Evolutionary conservation across 202 grass and related monocot genomes (phyloP).

Genomic region (Alloteropsis angusta): DNA sequence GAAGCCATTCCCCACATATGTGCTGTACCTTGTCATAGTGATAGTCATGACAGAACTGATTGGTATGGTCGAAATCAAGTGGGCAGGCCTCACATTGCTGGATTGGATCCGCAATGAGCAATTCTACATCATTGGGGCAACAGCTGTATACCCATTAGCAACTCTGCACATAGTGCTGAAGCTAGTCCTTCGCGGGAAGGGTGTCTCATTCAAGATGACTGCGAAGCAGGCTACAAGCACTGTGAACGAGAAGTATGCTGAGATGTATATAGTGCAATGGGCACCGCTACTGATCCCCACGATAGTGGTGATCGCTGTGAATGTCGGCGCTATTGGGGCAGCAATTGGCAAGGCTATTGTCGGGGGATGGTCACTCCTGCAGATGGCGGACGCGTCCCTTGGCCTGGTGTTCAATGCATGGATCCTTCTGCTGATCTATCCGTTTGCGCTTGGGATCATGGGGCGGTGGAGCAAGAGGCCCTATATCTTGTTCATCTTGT

Average conservation of each 20-base stretch:
- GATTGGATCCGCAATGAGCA: slow-evolving; percentile 60
- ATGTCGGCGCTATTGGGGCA: slow-evolving; percentile 51
- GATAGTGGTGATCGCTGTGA: slow-evolving; percentile 57
- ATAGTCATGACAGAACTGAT: slow-evolving; percentile 30
- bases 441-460: slow-evolving; percentile 66
- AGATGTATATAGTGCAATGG: slow-evolving; percentile 62
- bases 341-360: slow-evolving; percentile 51
- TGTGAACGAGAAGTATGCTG: slow-evolving; percentile 30
- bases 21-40: slow-evolving; percentile 36
- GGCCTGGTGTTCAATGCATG: slow-evolving; percentile 74
- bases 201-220: slow-evolving; percentile 46
- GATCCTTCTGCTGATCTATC: slow-evolving; percentile 70
- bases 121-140: slow-evolving; percentile 53
- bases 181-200: slow-evolving; percentile 30
- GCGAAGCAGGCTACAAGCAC: slow-evolving; percentile 33
- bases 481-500: slow-evolving; percentile 41
- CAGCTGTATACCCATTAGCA: slow-evolving; percentile 39
- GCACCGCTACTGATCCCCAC: slow-evolving; percentile 54
- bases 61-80: slow-evolving; percentile 43
- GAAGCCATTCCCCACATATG: slow-evolving; percentile 43
- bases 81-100: slow-evolving; percentile 37
- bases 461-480: slow-evolving; percentile 55
- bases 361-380: slow-evolving; percentile 37
- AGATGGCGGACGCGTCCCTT: slow-evolving; percentile 51
- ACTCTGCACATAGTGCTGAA: slow-evolving; percentile 42